Base-by-base conservation (phyloP, 169 alveolate species). In the Cryptosporidium xiaoi region DNA sequence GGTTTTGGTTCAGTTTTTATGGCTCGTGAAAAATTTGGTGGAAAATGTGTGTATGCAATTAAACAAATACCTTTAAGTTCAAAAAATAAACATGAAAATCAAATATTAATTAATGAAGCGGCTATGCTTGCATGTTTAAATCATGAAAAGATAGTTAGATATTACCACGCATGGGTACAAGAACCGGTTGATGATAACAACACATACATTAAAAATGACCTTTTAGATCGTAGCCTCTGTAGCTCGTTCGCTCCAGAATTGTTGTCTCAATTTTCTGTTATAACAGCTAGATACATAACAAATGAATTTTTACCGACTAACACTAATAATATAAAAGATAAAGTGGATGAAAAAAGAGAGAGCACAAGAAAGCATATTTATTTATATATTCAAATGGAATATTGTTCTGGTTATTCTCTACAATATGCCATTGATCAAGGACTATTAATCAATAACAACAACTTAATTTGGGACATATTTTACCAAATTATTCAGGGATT, bases 151-250 rank as follows among this genome's bases (percentile, higher is more conserved):
- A 93, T 93, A 36, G 96, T 93, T 34, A 90, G 95, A 40, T 93
- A 93, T 71, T 93, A 93, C 66, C 96, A 93, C 82, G 96, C 96
- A 46, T 93, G 96, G 96, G 89, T 91, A 33, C 95, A 93, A 82
- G 92, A 92, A 33, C 90, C 94, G 16, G 83, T 83, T 20, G 95
- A 93, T 1, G 83, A 66, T 3, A 31, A 31, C 1, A 29, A 64
- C 4, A 69, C 34, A 20, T 69, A 51, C 24, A 69, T 69, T 36
- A 69, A 69, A 51, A 69, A 69, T 33, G 83, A 69, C 2, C 50
- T 69, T 13, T 53, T 69, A 15, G 40, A 69, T 53, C 64, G 68
- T 16, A 69, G 56, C 51, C 51, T 69, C 13, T 69, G 44, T 33
- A 69, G 83, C 16, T 69, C 83, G 27, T 69, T 69, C 27, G 83